phyloP scores from a whole-genome alignment of 768 basidiomycete species.

The Nidularia pulvinata region DNA sequence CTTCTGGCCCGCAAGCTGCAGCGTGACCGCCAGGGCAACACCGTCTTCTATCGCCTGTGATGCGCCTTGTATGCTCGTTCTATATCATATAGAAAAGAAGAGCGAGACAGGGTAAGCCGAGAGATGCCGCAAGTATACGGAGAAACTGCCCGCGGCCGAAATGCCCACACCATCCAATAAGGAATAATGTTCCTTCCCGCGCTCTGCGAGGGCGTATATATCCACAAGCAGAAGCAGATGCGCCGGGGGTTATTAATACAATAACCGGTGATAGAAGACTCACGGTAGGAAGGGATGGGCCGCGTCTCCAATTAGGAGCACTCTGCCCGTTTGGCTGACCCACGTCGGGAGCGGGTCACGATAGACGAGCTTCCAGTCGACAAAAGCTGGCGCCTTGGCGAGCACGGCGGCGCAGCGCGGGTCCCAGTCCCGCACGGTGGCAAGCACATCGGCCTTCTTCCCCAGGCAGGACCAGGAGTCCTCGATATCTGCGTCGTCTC shows the following conservation, averaged over 20 bases:
- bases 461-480: conserved; percentile 1
- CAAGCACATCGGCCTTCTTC: conserved; percentile 4
- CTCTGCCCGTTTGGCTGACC: conserved; percentile 3
- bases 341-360: conserved; percentile 7
- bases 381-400: conserved; percentile 5
- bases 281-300: conserved; percentile 6
- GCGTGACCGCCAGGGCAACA: not conserved
- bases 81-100: not conserved
- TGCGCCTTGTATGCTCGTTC: conserved; percentile 5
- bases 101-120: not conserved
- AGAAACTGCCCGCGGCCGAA: not conserved
- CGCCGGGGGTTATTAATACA: no score
- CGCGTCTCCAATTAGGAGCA: conserved; percentile 2
- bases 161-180: not conserved
- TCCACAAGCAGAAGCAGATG: no score
- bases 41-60: conserved; percentile 3
- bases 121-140: not conserved
- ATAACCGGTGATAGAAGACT: not conserved
- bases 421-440: conserved; percentile 3
- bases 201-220: no score
- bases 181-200: not conserved
- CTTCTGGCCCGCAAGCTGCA: conserved; percentile 6
- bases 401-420: conserved; percentile 4
- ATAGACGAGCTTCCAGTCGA: conserved; percentile 6
- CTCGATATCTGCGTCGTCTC: conserved; percentile 5